Evolutionary conservation across 164 flowering plant species (phyloP).

Genomic region (Annona cherimola): DNA sequence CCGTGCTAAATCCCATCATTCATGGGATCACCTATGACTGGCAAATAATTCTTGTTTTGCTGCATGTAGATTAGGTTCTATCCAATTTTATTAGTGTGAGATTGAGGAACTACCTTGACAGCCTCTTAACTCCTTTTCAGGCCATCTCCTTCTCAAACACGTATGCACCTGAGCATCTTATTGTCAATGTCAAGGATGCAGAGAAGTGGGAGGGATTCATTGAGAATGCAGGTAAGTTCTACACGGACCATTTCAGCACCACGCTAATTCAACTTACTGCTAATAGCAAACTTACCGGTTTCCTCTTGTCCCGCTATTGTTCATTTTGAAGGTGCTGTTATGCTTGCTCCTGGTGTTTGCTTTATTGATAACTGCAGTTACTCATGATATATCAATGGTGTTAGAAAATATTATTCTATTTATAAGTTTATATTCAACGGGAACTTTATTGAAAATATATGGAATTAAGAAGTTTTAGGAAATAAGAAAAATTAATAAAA

Average conservation of each 20-base stretch:
- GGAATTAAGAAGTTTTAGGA: no score
- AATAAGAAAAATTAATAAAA: no score
- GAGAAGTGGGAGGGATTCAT: slow-evolving; percentile 87
- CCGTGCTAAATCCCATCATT: neutral
- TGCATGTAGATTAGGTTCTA: neutral
- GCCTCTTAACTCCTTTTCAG: slow-evolving; percentile 30
- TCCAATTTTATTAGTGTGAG: neutral
- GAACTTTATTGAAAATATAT: no score
- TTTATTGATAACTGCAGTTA: no score
- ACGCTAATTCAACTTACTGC: neutral
- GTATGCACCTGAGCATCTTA: slow-evolving; percentile 96
- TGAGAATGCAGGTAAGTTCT: slow-evolving; percentile 83
- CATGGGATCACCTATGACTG: neutral
- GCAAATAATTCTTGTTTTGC: no score
- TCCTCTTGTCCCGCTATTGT: no score
- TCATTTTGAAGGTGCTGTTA: no score
- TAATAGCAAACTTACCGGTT: no score
- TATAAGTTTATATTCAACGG: no score
- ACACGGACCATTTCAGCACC: neutral
- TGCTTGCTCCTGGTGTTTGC: no score
- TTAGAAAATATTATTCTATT: no score
- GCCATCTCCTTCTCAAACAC: slow-evolving; percentile 88
- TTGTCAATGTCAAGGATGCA: slow-evolving; percentile 83
- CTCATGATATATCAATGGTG: no score
- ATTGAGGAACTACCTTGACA: neutral